Conservation (phyloP, 768 basidiomycete species). For the Termitomyces bulborhizus region DNA sequence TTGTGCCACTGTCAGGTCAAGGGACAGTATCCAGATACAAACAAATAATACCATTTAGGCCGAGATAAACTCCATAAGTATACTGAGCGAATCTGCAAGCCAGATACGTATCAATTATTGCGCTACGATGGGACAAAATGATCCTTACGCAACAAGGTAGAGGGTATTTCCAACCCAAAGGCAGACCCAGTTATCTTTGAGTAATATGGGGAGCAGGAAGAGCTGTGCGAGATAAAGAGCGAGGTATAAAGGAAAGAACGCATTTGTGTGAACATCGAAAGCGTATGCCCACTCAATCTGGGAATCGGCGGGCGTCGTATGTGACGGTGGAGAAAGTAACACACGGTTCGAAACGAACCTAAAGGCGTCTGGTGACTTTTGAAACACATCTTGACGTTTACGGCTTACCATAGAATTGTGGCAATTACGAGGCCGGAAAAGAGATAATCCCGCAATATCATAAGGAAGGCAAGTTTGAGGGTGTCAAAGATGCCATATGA, state of each 20-base stretch:
- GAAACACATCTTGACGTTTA: not conserved
- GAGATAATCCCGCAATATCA: slow-evolving; percentile 89
- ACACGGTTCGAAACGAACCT: slow-evolving; percentile 71
- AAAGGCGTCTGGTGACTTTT: slow-evolving; percentile 8
- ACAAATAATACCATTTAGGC: slow-evolving; percentile 54
- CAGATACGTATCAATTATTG: not conserved
- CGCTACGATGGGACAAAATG: not conserved
- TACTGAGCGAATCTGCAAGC: slow-evolving; percentile 74
- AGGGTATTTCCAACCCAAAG: slow-evolving; percentile 89
- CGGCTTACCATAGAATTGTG: slow-evolving; percentile 65
- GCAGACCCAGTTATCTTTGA: slow-evolving; percentile 89
- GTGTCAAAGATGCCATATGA: slow-evolving; percentile 50
- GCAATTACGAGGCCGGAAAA: slow-evolving; percentile 69
- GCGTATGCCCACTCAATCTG: slow-evolving; percentile 90
- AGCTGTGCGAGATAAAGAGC: slow-evolving; percentile 87
- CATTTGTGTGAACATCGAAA: slow-evolving; percentile 95
- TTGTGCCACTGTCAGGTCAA: slow-evolving; percentile 1
- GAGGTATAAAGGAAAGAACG: slow-evolving; percentile 92
- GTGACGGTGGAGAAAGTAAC: slow-evolving; percentile 65
- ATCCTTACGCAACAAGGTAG: slow-evolving; percentile 74
- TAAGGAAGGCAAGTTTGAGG: slow-evolving; percentile 62
- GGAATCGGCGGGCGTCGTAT: slow-evolving; percentile 63
- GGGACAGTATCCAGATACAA: not conserved
- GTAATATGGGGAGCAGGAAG: slow-evolving; percentile 76
- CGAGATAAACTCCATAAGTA: slow-evolving; percentile 86